Conservation (phyloP, 2,329 filamentous ascomycete genomes). For the Alternaria triticina region DNA sequence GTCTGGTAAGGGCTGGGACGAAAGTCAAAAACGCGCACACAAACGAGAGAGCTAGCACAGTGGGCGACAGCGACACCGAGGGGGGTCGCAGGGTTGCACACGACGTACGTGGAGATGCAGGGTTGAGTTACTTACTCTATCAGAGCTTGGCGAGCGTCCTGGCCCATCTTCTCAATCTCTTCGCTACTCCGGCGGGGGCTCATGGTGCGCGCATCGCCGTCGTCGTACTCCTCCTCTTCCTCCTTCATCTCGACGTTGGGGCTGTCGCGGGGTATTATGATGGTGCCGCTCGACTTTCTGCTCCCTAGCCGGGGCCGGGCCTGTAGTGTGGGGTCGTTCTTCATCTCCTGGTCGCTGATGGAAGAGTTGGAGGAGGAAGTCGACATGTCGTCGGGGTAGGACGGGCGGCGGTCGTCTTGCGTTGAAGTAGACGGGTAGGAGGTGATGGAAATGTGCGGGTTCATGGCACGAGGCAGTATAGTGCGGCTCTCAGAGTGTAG, state of each 20-base stretch:
- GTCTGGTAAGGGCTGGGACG: conserved; percentile 5
- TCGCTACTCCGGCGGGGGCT: conserved; percentile 89
- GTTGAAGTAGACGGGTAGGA: conserved; percentile 36
- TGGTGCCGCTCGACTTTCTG: conserved; percentile 80
- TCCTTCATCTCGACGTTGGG: conserved; percentile 75
- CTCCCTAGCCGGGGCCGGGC: conserved; percentile 72
- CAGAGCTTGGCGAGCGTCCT: conserved; percentile 73
- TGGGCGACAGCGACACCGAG: neutral
- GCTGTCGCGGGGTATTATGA: conserved; percentile 80
- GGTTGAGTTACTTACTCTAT: conserved; percentile 60
- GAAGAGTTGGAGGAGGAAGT: conserved; percentile 54
- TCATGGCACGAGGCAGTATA: conserved; percentile 24
- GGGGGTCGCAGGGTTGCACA: neutral
- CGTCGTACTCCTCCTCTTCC: conserved; percentile 77
- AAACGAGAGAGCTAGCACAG: neutral
- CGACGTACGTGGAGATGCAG: neutral
- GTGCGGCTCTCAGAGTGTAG: conserved; percentile 23
- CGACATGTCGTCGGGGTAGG: conserved; percentile 47
- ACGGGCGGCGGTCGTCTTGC: conserved; percentile 28
- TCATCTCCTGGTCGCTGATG: conserved; percentile 45
- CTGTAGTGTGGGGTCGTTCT: conserved; percentile 55
- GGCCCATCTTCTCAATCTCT: conserved; percentile 85
- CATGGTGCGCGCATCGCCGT: conserved; percentile 92
- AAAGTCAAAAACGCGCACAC: conserved; percentile 5
- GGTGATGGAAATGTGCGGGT: conserved; percentile 26